phyloP scores from a whole-genome alignment of 164 flowering plant genomes.

The Paratinospora sagittata region DNA sequence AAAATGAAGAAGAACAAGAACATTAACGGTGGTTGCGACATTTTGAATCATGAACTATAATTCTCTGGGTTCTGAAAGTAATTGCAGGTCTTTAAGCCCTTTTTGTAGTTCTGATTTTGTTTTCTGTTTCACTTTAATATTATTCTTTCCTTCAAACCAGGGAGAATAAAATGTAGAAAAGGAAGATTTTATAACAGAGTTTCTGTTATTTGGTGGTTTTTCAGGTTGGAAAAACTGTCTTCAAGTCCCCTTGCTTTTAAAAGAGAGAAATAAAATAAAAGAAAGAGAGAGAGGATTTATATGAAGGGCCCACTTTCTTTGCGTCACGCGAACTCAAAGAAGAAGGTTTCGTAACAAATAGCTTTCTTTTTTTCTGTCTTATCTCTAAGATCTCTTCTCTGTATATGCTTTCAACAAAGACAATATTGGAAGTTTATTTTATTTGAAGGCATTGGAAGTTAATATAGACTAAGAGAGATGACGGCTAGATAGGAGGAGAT shows the following conservation, averaged over 20 bases:
- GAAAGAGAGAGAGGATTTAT: not conserved
- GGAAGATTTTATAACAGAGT: not conserved
- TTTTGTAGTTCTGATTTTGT: not conserved
- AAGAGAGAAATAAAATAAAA: not conserved
- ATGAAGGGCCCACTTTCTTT: not conserved
- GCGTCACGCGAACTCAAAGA: not conserved
- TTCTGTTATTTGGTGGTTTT: not conserved
- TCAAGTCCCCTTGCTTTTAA: not conserved
- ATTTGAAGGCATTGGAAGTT: too few species aligned
- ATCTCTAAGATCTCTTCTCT: too few species aligned
- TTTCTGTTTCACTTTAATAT: not conserved
- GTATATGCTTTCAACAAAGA: too few species aligned
- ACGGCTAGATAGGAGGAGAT: too few species aligned
- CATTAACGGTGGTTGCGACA: not conserved
- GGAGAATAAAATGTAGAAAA: not conserved
- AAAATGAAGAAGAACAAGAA: not conserved
- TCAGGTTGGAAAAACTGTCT: constrained; percentile 1
- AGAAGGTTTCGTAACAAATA: not conserved
- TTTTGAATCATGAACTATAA: not conserved
- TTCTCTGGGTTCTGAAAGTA: not conserved
- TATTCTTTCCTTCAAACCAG: not conserved
- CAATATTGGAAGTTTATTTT: too few species aligned
- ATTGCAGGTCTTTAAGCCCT: not conserved
- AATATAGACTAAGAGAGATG: not conserved
- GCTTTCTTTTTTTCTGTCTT: too few species aligned